Conservation (phyloP, 2,329 filamentous ascomycete species). For the Clonostachys rosea region DNA sequence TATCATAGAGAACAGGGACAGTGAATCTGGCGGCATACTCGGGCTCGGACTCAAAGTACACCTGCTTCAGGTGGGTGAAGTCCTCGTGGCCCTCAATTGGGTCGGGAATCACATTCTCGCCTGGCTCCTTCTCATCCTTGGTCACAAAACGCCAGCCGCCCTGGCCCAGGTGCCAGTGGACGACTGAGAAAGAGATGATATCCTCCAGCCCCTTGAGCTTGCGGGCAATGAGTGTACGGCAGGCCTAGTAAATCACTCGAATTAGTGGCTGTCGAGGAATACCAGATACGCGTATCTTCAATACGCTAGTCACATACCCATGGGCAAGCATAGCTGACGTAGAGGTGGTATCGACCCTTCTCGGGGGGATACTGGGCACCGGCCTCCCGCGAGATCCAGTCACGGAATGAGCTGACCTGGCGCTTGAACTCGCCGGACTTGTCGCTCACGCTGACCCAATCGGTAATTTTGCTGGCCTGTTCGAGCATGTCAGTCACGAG, state of each 20-base stretch:
- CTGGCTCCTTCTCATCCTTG: conserved; percentile 49
- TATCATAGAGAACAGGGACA: conserved; percentile 83
- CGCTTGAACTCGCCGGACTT: conserved; percentile 91
- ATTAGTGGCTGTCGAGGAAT: not conserved
- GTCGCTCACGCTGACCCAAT: conserved; percentile 77
- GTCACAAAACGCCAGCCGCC: conserved; percentile 80
- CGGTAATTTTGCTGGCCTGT: conserved; percentile 56
- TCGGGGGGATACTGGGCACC: conserved; percentile 78
- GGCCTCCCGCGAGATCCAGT: conserved; percentile 68
- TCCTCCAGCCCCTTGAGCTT: conserved; percentile 91
- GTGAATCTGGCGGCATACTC: conserved; percentile 78
- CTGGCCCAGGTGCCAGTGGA: conserved; percentile 83
- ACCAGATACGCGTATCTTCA: too few species aligned
- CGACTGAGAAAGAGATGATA: conserved; percentile 72
- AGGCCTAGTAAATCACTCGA: conserved; percentile 42
- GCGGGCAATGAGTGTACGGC: conserved; percentile 80
- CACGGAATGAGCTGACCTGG: conserved; percentile 76
- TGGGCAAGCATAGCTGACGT: conserved; percentile 89
- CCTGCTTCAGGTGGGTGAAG: conserved; percentile 66
- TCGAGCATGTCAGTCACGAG: not conserved
- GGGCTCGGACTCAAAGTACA: conserved; percentile 74
- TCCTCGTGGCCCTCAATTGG: conserved; percentile 66
- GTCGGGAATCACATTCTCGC: conserved; percentile 61
- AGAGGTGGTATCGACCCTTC: conserved; percentile 89
- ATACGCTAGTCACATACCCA: conserved; percentile 50